Evolutionary conservation across 2,329 filamentous ascomycete species (phyloP).

Genomic region (Trichoderma polysporum): DNA sequence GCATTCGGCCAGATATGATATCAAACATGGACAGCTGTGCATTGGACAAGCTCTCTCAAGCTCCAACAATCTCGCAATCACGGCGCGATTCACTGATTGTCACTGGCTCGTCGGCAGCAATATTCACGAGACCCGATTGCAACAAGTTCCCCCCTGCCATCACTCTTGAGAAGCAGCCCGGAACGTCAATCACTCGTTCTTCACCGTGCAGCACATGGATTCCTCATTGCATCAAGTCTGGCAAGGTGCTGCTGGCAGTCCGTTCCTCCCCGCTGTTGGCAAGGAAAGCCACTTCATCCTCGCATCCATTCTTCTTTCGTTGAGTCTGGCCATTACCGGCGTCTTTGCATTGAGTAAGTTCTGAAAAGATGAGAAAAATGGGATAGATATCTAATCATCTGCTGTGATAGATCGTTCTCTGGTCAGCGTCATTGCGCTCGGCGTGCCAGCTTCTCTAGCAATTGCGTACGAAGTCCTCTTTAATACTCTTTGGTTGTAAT

Average conservation of each 20-base stretch:
- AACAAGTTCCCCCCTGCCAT: slow-evolving; percentile 7
- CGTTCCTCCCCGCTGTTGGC: slow-evolving; percentile 75
- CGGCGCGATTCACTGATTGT: slow-evolving; percentile 14
- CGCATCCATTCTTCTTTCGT: slow-evolving; percentile 71
- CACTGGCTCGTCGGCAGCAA: background rate
- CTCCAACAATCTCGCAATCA: slow-evolving; percentile 15
- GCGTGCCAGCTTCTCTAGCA: slow-evolving; percentile 81
- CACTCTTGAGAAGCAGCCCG: slow-evolving; percentile 1
- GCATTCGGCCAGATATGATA: slow-evolving; percentile 39
- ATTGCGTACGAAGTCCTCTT: slow-evolving; percentile 70
- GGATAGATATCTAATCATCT: background rate
- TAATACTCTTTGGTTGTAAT: slow-evolving; percentile 15
- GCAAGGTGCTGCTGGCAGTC: slow-evolving; percentile 86
- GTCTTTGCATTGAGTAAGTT: slow-evolving; percentile 81
- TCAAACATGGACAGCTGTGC: slow-evolving; percentile 27
- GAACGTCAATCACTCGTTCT: background rate
- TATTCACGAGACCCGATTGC: background rate
- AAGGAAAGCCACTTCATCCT: slow-evolving; percentile 84
- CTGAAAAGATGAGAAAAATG: too few relatives aligned
- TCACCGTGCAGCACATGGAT: slow-evolving; percentile 58
- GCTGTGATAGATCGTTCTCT: slow-evolving; percentile 70
- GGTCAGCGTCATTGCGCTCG: slow-evolving; percentile 72
- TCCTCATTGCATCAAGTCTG: slow-evolving; percentile 84
- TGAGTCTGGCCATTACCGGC: slow-evolving; percentile 71
- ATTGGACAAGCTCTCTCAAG: background rate